Evolutionary conservation across 2,329 filamentous ascomycete genomes (phyloP).

Genomic region (Zelopaecilomyces penicillatus): DNA sequence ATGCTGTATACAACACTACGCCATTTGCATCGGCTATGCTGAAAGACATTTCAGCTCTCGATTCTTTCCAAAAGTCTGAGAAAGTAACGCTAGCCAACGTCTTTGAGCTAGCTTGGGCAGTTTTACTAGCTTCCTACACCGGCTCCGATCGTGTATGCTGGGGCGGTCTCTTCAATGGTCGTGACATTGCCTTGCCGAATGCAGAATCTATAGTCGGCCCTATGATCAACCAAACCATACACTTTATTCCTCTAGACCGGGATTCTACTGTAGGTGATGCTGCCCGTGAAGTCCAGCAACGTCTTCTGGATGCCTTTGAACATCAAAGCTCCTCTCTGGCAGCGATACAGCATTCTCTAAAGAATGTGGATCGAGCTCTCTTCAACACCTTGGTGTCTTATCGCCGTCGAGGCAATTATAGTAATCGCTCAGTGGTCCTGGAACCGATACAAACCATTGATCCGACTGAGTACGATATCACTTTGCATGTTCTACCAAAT

Average conservation of each 20-base stretch:
- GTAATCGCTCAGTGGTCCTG: background rate
- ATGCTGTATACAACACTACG: background rate
- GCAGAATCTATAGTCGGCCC: background rate
- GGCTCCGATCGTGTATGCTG: background rate
- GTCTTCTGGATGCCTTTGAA: background rate
- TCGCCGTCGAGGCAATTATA: background rate
- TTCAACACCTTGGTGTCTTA: conserved; percentile 2
- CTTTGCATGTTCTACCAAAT: background rate
- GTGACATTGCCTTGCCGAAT: background rate
- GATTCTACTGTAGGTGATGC: background rate
- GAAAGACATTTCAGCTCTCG: background rate
- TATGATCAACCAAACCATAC: background rate
- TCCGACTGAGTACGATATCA: conserved; percentile 3
- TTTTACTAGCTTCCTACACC: background rate
- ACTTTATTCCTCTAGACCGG: background rate
- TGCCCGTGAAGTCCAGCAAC: background rate
- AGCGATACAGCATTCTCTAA: background rate
- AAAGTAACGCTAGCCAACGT: background rate
- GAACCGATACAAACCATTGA: background rate
- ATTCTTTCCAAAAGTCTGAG: background rate
- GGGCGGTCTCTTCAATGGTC: background rate
- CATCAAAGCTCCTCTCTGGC: conserved; percentile 2
- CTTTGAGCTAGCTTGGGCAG: conserved; percentile 1
- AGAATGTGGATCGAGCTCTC: background rate
- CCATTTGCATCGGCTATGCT: background rate